Evolutionary conservation across 129 eudicot genomes (phyloP), one percentile per base, ranked within the genome.

Genomic region (Tagetes patula): DNA sequence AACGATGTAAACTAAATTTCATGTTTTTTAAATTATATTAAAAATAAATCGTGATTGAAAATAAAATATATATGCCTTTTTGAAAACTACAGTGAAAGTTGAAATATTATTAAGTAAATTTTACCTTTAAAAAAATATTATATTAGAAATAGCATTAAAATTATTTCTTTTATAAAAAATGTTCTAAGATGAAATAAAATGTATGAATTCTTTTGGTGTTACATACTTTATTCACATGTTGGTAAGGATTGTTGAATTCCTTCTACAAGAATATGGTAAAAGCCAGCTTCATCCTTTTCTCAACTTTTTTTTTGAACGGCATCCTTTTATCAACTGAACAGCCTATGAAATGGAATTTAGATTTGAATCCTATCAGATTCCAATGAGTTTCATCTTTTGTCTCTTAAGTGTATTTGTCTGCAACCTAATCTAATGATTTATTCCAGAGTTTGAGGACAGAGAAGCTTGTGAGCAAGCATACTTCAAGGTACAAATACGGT

Each of bases 391-490:
- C 4, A 41, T 30, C n/a, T 45, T 32, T 5, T 27, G 30, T 56
- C 42, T 55, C 65, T 39, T 38, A 27, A 20, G 6, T 59, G 6
- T 65, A 2, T 41, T 13, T 64, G 47, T 55, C 11, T 43, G 68
- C 14, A 61, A 55, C 75, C 75, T 77, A 61, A 75, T 52, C 38
- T 31, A 79, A 14, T 20, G 38, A 42, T 54, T 47, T 71, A 20
- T 81, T 50, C 68, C 90, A 90, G 99, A 95, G 82, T 95, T 88
- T 52, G 99, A 91, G 72, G 88, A 83, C 76, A 84, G 65, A 60
- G 97, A 83, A 5, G 85, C 97, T 46, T 95, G 99, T 63, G 93
- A 88, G 72, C 90, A 84, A 82, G 99, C 99, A 74, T 95, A 91
- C 84, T 84, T 79, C 72, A 94, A 94, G 98, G 98, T 94, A 73